Percentiles rank a stretch among this genome's conserved stretches.
These are phyloP conservation scores for Hypoxylon fragiforme DNA, from an alignment of 495 filamentous ascomycete species.

Conservation along the genomic window DNA sequence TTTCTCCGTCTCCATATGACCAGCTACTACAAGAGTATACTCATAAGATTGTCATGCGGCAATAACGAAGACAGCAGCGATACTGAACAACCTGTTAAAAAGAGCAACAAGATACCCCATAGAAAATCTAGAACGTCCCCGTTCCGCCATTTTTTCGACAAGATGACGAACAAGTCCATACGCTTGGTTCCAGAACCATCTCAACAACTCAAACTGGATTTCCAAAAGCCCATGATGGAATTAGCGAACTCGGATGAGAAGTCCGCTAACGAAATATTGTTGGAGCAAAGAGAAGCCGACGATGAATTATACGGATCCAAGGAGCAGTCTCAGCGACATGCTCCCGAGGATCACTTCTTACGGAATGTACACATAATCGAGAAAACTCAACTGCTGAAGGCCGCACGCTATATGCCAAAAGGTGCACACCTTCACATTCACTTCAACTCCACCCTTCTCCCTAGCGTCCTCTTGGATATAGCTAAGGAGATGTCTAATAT, in stretches of 20 bases:
- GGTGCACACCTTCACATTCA: conserved; percentile 60
- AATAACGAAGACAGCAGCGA: conserved; percentile 25
- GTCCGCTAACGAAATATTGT: conserved; percentile 41
- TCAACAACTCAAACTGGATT: conserved; percentile 12
- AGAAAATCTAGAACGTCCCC: conserved; percentile 2
- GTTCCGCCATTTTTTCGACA: conserved; percentile 12
- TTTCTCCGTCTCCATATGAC: too few relatives aligned
- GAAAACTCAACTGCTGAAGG: conserved; percentile 46
- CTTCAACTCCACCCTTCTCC: conserved; percentile 58
- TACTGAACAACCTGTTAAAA: conserved; percentile 21
- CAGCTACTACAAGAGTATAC: conserved; percentile 5
- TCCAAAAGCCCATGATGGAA: conserved; percentile 28
- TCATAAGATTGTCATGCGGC: conserved; percentile 24
- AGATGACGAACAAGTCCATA: conserved; percentile 5
- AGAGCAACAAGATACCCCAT: not conserved
- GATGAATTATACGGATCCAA: conserved; percentile 34
- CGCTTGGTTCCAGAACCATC: not conserved
- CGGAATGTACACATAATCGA: conserved; percentile 51
- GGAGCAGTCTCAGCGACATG: conserved; percentile 39
- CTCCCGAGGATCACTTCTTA: conserved; percentile 51
- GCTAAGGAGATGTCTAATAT: conserved; percentile 54
- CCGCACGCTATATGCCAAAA: conserved; percentile 53
- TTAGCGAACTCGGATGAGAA: conserved; percentile 17
- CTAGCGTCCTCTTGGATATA: conserved; percentile 52
- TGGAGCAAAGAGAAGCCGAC: conserved; percentile 40